These are phyloP conservation scores for Colletotrichum spinosum DNA, from an alignment of 2,329 filamentous ascomycete genomes.

Conservation along the genomic window DNA sequence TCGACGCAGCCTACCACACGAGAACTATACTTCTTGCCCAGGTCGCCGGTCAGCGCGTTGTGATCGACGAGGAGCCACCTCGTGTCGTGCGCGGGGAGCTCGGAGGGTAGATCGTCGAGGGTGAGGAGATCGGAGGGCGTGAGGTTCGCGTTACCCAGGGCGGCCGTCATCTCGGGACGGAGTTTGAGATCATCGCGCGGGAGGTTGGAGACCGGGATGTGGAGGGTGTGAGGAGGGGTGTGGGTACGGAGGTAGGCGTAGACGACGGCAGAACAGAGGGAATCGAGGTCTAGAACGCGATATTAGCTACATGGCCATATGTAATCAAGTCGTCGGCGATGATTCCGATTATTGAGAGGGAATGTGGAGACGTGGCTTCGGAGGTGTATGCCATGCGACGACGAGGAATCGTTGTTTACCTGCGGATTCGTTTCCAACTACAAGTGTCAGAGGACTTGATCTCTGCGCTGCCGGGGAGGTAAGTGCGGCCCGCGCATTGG, in stretches of 20 bases:
- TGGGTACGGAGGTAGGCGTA: constrained; percentile 80
- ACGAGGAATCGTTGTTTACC: constrained; percentile 51
- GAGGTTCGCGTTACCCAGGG: constrained; percentile 72
- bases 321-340: too few species aligned
- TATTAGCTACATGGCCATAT: too few species aligned
- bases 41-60: constrained; percentile 74
- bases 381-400: too few species aligned
- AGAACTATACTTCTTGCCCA: constrained; percentile 64
- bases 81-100: constrained; percentile 65
- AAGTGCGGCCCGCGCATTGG: constrained; percentile 61
- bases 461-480: constrained; percentile 57
- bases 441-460: constrained; percentile 65
- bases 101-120: constrained; percentile 59
- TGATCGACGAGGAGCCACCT: constrained; percentile 84
- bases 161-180: constrained; percentile 77
- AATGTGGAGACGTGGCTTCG: too few species aligned
- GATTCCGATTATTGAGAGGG: not conserved
- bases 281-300: constrained; percentile 75
- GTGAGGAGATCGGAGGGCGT: constrained; percentile 73
- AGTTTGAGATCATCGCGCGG: constrained; percentile 74
- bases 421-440: constrained; percentile 76
- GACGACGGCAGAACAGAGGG: constrained; percentile 78
- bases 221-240: constrained; percentile 63
- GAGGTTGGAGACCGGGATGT: constrained; percentile 81
- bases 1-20: constrained; percentile 77